Conservation (phyloP, 176 grass and related monocot genomes). For the Hsuehochloa calcarea region DNA sequence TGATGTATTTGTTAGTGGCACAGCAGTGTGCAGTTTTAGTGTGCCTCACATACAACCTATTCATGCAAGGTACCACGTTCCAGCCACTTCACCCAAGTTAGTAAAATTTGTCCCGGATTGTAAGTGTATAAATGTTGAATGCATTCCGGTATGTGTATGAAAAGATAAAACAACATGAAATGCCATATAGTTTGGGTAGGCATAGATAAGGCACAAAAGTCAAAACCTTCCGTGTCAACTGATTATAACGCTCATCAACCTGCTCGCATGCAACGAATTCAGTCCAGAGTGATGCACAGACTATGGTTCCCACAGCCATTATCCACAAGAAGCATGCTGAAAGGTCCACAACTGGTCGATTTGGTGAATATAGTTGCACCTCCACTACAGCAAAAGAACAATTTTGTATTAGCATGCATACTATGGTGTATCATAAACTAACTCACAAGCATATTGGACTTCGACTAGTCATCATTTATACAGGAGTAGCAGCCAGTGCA, state of each 20-base stretch:
- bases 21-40: background rate
- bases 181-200: background rate
- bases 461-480: background rate
- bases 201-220: constrained; percentile 20
- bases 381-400: constrained; percentile 63
- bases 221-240: constrained; percentile 70
- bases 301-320: constrained; percentile 92
- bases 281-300: constrained; percentile 79
- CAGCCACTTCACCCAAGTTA: background rate
- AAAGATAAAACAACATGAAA: constrained; percentile 6
- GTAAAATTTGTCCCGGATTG: background rate
- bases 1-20: background rate
- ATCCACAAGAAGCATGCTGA: constrained; percentile 88
- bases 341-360: constrained; percentile 69
- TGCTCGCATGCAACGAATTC: constrained; percentile 77
- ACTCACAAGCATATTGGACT: background rate
- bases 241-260: constrained; percentile 79
- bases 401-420: constrained; percentile 23
- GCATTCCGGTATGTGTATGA: background rate
- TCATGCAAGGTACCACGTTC: background rate
- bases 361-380: constrained; percentile 86
- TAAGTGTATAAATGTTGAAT: constrained; percentile 8
- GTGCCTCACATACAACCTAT: background rate
- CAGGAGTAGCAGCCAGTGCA: background rate
- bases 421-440: background rate